Evolutionary conservation across 192 early-diverging fungal genomes (phyloP), one percentile per base, ranked within the genome.

Genomic region (Borealophlyctis nickersoniae): DNA sequence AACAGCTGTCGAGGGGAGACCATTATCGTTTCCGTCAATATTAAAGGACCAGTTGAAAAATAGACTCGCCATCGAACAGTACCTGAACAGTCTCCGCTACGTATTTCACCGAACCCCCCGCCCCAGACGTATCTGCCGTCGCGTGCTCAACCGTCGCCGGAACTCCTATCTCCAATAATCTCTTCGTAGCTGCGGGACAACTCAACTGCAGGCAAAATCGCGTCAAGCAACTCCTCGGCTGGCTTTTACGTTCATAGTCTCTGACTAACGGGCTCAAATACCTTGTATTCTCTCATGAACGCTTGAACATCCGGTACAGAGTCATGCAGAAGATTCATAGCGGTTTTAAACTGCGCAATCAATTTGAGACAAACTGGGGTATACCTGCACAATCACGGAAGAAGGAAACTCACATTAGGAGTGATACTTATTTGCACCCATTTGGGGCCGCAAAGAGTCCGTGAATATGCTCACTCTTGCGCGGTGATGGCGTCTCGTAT

Each of bases 91-190:
- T 90, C 66, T 97, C 89, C 0, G 90, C 92, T 22, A 93, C 86
- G 52, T 88, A 77, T 75, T 92, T 90, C n/a, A 23, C 49, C 22
- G 35, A 32, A 4, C 57, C 59, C 13, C n/a, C 48, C 4, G 84
- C 32, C 14, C 50, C 16, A 16, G 62, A 51, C 7, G 67, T 28
- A 19, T 78, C 62, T 35, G 65, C 78, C 11, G 83, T 83, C 0
- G 86, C 89, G 78, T 97, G 95, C 69, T 98, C 96, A 33, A 94
- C 85, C 0, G 96, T 98, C 9, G 92, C 90, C 1, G 96, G 96
- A 0, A 98, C 92, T 0, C 96, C 96, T n/a, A 95, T 91, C 70
- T 92, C 90, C 58, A 98, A 74, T 27, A 82, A 61, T 32, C 95
- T 78, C 56, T 89, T 87, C 19, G 81, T 80, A 1, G 95, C 96